Base-by-base conservation (phyloP, 2,329 filamentous ascomycete species). In the Calonectria pseudoturangicola region DNA sequence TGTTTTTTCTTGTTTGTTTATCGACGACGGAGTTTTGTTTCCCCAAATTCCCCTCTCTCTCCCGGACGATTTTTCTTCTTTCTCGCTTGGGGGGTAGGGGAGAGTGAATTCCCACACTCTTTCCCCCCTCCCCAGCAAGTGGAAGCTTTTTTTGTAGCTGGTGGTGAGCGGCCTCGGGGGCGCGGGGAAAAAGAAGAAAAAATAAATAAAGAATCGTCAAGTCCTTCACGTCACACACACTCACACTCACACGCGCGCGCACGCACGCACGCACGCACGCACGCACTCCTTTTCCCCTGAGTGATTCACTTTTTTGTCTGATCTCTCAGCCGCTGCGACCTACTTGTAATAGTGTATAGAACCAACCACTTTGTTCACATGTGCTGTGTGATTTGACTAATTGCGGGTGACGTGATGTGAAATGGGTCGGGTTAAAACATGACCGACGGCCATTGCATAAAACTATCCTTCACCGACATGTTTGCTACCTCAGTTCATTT, bases 331-430 rank as follows among this genome's bases (percentile, higher is more conserved):
- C 71, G 60, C 71, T 78, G 75, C 78, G 72, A 74, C 72, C 63
- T 70, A 36, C 77, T 78, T 84, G 82, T 83, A 83, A 75, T 81
- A 83, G 80, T 84, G 82, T 83, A 84, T 83, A 84, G 81, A 84
- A 79, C 43, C 43, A 15, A 15, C 75, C 74, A 54, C 73, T 76
- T 73, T 74, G 75, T 70, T 75, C 66, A 73, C 72, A 65, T 72
- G 65, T 25, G 5, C 54, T 48, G 41, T 50, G 28, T 21, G 21
- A 21, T 45, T 62, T 36, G 33, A 36, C 12, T 36, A 3, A 13
- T 36, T 36, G 33, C 33, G 12, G 33, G 33, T 36, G 5, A 43
- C 58, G 50, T 50, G 28, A 62, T 62, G 16, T 45, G 43, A n/a
- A n/a, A 45, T 45, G 43, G 7, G 5, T 36, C 33, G 10, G 33